Conservation (phyloP, 2,329 filamentous ascomycete genomes). For the Magnaporthiopsis poae region DNA sequence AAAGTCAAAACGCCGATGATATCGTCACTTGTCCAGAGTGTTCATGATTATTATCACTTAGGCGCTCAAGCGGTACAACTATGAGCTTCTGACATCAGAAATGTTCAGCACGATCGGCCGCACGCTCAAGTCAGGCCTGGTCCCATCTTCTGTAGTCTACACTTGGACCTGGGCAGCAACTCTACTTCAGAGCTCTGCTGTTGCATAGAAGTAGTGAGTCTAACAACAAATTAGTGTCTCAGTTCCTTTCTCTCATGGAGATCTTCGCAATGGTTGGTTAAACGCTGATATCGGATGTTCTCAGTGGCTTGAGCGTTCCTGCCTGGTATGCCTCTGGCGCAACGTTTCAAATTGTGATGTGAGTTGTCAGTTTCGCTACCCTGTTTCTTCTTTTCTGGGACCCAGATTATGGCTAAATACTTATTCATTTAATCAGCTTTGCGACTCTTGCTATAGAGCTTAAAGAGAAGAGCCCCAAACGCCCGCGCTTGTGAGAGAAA, state of each 20-base stretch:
- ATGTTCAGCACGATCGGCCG: constrained; percentile 85
- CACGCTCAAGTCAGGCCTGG: constrained; percentile 79
- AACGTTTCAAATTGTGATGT: constrained; percentile 72
- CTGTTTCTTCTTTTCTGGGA: background rate
- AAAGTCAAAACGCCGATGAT: background rate
- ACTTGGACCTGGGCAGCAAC: constrained; percentile 91
- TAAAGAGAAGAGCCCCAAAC: constrained; percentile 76
- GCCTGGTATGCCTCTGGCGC: constrained; percentile 52
- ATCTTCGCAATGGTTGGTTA: background rate
- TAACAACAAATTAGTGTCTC: background rate
- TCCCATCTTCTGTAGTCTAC: constrained; percentile 77
- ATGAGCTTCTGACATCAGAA: constrained; percentile 76
- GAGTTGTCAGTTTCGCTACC: background rate
- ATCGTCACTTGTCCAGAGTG: background rate
- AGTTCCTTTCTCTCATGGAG: no score
- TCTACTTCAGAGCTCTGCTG: constrained; percentile 65
- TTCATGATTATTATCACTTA: background rate
- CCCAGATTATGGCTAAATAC: no score
- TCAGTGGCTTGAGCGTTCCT: background rate
- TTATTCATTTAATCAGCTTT: constrained; percentile 33
- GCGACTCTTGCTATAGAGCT: constrained; percentile 83
- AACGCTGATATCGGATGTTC: background rate
- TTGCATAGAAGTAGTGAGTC: constrained; percentile 50
- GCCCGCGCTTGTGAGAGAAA: constrained; percentile 46
- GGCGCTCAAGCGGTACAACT: constrained; percentile 24